Evolutionary conservation across 2,329 filamentous ascomycete genomes (phyloP), one percentile per base, ranked within the genome.

Genomic region (Taxawa tesnikishii): DNA sequence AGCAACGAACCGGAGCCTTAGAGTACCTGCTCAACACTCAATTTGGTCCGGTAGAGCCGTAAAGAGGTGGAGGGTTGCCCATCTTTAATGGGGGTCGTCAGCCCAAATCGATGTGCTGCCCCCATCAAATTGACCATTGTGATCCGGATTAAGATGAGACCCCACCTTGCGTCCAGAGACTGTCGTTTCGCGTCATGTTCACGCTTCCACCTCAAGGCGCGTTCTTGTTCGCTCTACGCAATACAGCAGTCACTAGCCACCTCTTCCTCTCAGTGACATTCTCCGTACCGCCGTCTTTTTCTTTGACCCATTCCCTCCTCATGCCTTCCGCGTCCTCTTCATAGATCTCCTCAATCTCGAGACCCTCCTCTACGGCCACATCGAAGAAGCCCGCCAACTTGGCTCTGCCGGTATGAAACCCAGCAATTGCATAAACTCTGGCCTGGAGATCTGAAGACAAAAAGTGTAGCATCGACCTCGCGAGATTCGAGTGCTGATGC

Each of bases 321-420:
- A 50, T 49, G 3, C 78, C 78, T 32, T 78, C 65, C 10, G 70
- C 77, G 50, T 83, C 73, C 50, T 76, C 67, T 57, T 84, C 79
- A 61, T 69, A 79, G 13, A 83, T 73, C 16, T 62, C 55, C 49
- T 81, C 77, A 3, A 80, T 53, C 46, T 70, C 70, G 27, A 83
- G 56, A 3, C 68, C 69, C 12, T 56, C 60, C 31, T 56, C 53
- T 1, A 44, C 51, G 28, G 79, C 59, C 9, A 56, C 59, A 30
- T 70, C 67, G 47, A 79, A 83, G 55, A 84, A 84, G 0, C 56
- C 63, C n/a, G 62, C 62, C 59, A 83, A 65, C 50, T 75, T 76
- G 13, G 61, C 61, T 21, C 79, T 62, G 0, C 79, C 79, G 0
- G 79, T 82, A 47, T 84, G 79, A 43, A 84, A 82, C 0, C 76